phyloP scores from a whole-genome alignment of 2,329 filamentous ascomycete species.

The Calonectria ilicicola region DNA sequence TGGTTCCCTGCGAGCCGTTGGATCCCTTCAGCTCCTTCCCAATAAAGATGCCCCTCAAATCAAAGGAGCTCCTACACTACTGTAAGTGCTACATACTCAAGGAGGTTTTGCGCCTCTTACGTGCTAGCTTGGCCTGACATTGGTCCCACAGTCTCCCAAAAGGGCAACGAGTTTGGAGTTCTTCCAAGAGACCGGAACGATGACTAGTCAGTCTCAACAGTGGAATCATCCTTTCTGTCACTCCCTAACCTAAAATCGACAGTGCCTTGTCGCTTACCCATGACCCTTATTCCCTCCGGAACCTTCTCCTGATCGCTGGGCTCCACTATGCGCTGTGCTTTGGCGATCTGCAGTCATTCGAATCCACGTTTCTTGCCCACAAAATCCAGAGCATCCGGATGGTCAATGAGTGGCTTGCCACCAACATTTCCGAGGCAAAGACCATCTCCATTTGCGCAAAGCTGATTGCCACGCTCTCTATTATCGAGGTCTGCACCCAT shows the following conservation, averaged over 20 bases:
- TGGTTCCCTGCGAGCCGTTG: not conserved
- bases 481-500: not conserved
- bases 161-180: not conserved
- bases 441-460: not conserved
- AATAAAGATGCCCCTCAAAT: not conserved
- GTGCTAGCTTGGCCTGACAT: not conserved
- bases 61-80: not conserved
- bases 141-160: conserved; percentile 3
- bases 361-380: conserved; percentile 1
- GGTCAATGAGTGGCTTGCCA: not conserved
- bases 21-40: not conserved
- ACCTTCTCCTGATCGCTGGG: not conserved
- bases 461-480: not conserved
- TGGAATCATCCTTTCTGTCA: not conserved
- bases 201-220: not conserved
- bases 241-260: not conserved
- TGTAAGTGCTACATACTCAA: not conserved
- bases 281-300: not conserved
- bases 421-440: not conserved
- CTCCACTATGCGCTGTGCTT: not conserved
- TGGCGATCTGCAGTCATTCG: not conserved
- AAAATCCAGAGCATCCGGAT: not conserved
- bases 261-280: not conserved
- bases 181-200: not conserved
- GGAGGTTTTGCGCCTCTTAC: not conserved